phyloP scores from a whole-genome alignment of 164 flowering plant genomes.

The Aristolochia contorta region DNA sequence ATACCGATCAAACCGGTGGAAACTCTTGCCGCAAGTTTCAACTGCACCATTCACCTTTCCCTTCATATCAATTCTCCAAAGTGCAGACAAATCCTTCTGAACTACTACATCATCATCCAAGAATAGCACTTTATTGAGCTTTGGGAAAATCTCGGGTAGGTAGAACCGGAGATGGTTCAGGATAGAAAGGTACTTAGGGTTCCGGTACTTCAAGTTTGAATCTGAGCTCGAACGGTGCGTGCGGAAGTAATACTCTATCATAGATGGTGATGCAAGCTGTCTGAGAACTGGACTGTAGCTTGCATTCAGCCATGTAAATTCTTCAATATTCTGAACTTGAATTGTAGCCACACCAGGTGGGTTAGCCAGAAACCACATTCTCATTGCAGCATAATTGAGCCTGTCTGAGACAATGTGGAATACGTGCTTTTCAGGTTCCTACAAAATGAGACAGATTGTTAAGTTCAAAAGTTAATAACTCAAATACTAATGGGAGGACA shows the following conservation, averaged over 20 bases:
- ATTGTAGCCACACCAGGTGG: slow-evolving; percentile 71
- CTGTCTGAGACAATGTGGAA: slow-evolving; percentile 86
- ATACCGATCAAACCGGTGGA: slow-evolving; percentile 23
- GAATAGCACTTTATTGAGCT: slow-evolving; percentile 79
- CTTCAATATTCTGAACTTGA: slow-evolving; percentile 77
- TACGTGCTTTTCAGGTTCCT: slow-evolving; percentile 75
- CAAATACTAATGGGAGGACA: no score
- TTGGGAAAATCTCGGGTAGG: slow-evolving; percentile 85
- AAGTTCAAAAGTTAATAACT: neutral
- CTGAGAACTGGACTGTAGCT: slow-evolving; percentile 86
- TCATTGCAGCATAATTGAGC: slow-evolving; percentile 88
- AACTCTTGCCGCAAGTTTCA: slow-evolving; percentile 35
- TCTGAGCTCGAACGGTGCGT: slow-evolving; percentile 66
- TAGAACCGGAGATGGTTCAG: slow-evolving; percentile 95
- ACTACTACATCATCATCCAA: slow-evolving; percentile 93
- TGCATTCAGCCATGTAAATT: slow-evolving; percentile 86
- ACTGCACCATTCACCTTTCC: slow-evolving; percentile 93
- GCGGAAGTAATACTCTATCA: slow-evolving; percentile 85
- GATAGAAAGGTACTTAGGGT: slow-evolving; percentile 88
- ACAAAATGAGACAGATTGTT: slow-evolving; percentile 12
- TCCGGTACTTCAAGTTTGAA: slow-evolving; percentile 75
- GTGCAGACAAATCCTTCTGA: slow-evolving; percentile 69
- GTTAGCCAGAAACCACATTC: slow-evolving; percentile 87
- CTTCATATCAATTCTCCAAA: slow-evolving; percentile 73
- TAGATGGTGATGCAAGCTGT: slow-evolving; percentile 68